These are phyloP conservation scores for Dactylellina leptospora DNA, from an alignment of 2,329 filamentous ascomycete genomes.

Conservation along the genomic window DNA sequence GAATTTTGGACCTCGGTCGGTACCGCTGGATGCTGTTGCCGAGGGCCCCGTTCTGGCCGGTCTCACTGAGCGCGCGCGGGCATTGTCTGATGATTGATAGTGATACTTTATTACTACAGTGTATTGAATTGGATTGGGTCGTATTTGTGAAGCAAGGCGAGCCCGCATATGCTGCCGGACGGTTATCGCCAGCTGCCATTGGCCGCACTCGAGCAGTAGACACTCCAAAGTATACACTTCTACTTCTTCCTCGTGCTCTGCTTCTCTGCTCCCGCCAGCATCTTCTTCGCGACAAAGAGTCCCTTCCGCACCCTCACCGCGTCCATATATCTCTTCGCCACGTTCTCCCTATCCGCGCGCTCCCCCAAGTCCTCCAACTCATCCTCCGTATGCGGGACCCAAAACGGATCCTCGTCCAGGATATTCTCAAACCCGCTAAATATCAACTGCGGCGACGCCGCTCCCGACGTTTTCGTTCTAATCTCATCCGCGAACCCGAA, in stretches of 20 bases:
- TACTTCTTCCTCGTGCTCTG: slow-evolving; percentile 76
- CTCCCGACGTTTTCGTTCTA: slow-evolving; percentile 88
- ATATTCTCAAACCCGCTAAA: slow-evolving; percentile 88
- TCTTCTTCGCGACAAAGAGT: slow-evolving; percentile 77
- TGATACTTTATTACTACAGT: too few relatives aligned
- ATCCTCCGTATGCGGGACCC: slow-evolving; percentile 96
- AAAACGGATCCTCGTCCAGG: slow-evolving; percentile 94
- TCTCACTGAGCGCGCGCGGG: too few relatives aligned
- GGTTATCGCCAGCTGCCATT: slow-evolving; percentile 16
- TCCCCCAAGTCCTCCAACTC: slow-evolving; percentile 96
- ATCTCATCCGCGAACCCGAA: slow-evolving; percentile 98
- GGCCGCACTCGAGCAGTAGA: not conserved
- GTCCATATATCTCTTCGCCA: slow-evolving; percentile 96
- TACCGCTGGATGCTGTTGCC: slow-evolving; percentile 27
- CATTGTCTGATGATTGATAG: too few relatives aligned
- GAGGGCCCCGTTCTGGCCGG: not conserved
- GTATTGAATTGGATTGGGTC: too few relatives aligned
- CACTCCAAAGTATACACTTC: not conserved
- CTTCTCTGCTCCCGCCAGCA: slow-evolving; percentile 91
- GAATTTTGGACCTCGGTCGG: slow-evolving; percentile 50
- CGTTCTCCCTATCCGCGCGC: slow-evolving; percentile 90
- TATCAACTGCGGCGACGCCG: slow-evolving; percentile 88
- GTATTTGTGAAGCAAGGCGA: too few relatives aligned
- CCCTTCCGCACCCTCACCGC: slow-evolving; percentile 86
- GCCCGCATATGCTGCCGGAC: slow-evolving; percentile 35